phyloP scores from a whole-genome alignment of 768 basidiomycete genomes.

The Hericium alpestre region DNA sequence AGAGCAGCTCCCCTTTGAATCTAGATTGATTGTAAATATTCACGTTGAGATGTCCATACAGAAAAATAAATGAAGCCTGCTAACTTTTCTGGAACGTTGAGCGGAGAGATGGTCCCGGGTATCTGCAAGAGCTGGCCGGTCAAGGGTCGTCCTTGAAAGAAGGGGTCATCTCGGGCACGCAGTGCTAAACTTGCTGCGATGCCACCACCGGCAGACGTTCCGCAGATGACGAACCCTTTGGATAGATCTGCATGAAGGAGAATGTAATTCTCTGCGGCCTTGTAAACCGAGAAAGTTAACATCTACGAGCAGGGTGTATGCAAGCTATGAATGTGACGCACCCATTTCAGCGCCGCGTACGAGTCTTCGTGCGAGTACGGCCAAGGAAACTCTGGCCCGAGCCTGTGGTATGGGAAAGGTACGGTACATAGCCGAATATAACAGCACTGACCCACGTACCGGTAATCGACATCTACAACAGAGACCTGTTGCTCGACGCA shows the following conservation, averaged over 20 bases:
- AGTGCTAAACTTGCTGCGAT: background rate
- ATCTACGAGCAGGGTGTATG: background rate
- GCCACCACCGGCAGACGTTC: background rate
- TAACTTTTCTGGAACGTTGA: background rate
- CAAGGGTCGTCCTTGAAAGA: background rate
- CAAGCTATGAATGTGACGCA: background rate
- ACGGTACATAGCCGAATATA: background rate
- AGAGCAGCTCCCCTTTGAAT: background rate
- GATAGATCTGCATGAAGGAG: background rate
- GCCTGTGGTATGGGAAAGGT: background rate
- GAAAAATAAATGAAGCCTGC: background rate
- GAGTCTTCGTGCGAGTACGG: background rate
- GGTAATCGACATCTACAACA: background rate
- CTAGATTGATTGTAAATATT: background rate
- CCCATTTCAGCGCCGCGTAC: constrained; percentile 2
- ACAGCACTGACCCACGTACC: background rate
- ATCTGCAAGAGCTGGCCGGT: background rate
- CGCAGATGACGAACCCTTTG: background rate
- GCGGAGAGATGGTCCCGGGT: background rate
- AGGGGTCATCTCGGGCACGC: background rate
- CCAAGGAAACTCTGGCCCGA: background rate
- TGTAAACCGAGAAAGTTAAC: background rate
- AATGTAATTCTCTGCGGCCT: background rate
- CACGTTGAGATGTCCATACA: too few species aligned
- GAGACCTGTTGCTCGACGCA: background rate